Percentiles rank a stretch among this genome's conserved stretches.
Evolutionary conservation across 768 basidiomycete genomes (phyloP).

Genomic region (Mycena maculata): DNA sequence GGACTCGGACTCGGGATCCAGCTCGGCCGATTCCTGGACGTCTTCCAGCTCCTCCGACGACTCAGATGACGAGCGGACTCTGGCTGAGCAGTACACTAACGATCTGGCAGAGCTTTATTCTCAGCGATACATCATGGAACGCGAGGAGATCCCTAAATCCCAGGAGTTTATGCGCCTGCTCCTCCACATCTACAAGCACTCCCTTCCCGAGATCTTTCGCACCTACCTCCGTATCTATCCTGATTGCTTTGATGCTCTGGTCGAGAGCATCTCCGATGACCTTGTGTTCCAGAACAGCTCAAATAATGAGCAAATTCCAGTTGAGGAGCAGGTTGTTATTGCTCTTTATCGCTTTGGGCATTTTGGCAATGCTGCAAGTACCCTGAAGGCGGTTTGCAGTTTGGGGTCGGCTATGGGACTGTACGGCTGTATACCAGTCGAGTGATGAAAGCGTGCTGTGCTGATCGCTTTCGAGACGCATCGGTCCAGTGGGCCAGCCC

Average conservation of each 20-base stretch:
- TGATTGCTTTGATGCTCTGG: conserved; percentile 46
- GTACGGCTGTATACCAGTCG: background rate
- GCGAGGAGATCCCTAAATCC: background rate
- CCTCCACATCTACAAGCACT: too few relatives aligned
- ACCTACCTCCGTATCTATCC: conserved; percentile 45
- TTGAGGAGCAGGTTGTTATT: conserved; percentile 50
- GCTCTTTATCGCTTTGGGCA: conserved; percentile 6
- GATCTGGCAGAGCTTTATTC: background rate
- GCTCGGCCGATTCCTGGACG: background rate
- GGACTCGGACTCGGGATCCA: background rate
- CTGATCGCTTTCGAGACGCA: too few relatives aligned
- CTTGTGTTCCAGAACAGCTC: conserved; percentile 44
- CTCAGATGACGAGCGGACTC: background rate
- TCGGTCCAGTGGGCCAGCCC: too few relatives aligned
- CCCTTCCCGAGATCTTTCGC: conserved; percentile 47
- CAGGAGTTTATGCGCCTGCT: background rate
- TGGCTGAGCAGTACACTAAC: background rate
- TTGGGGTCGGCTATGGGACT: background rate
- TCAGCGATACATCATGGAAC: background rate
- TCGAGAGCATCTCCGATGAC: conserved; percentile 36
- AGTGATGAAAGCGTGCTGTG: too few relatives aligned
- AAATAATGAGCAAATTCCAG: conserved; percentile 37
- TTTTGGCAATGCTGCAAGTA: conserved; percentile 1
- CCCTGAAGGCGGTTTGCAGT: background rate
- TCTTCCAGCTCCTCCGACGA: background rate